These are phyloP conservation scores for Cercospora sp. DNA, from an alignment of 2,329 filamentous ascomycete genomes.

Conservation along the genomic window DNA sequence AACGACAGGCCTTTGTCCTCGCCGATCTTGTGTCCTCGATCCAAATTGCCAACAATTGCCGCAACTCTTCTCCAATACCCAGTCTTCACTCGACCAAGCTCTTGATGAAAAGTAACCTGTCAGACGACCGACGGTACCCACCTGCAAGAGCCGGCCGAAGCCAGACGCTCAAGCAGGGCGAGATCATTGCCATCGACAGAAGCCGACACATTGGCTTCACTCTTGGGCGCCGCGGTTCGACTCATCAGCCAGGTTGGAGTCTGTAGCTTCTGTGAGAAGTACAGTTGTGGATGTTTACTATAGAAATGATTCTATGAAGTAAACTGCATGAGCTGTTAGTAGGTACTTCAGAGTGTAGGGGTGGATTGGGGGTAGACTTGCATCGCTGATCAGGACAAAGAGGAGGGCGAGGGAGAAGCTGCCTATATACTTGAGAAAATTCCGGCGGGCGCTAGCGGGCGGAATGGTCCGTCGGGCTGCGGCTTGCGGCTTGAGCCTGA, in stretches of 20 bases:
- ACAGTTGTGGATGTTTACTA: slow-evolving; percentile 93
- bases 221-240: slow-evolving; percentile 39
- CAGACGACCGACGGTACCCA: slow-evolving; percentile 40
- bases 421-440: slow-evolving; percentile 2
- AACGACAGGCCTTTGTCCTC: too few relatives aligned
- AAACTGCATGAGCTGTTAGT: slow-evolving; percentile 17
- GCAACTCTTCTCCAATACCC: slow-evolving; percentile 22
- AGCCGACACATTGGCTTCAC: slow-evolving; percentile 37
- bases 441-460: neutral
- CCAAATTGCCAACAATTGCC: too few relatives aligned
- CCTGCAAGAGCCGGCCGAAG: slow-evolving; percentile 38
- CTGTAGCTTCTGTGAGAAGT: slow-evolving; percentile 80
- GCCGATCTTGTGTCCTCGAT: too few relatives aligned
- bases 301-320: slow-evolving; percentile 86
- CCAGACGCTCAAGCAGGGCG: slow-evolving; percentile 36
- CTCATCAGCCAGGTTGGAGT: slow-evolving; percentile 42
- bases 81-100: slow-evolving; percentile 29
- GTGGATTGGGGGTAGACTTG: slow-evolving; percentile 9
- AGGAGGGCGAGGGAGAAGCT: slow-evolving; percentile 5
- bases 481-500: neutral
- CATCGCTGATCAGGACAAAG: slow-evolving; percentile 14
- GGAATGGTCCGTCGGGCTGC: neutral
- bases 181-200: slow-evolving; percentile 40
- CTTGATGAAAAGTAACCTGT: slow-evolving; percentile 39
- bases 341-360: slow-evolving; percentile 11